Base-by-base conservation (phyloP, 306 rosid genomes). In the Malus orientalis region DNA sequence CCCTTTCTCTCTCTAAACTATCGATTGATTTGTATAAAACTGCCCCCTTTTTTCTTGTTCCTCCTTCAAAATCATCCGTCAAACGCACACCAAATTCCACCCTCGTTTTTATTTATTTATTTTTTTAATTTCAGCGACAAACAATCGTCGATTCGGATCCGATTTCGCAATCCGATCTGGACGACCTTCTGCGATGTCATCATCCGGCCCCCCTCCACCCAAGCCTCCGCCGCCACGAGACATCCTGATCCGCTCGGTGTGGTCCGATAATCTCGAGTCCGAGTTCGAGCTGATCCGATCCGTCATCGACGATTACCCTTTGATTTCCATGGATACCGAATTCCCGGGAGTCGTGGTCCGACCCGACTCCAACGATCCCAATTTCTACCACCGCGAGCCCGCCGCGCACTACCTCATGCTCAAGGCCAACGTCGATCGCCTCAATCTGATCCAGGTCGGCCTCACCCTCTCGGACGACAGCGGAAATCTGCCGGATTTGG, bases 241-340 rank as follows among this genome's bases (percentile, higher is more conserved):
- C 7, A 67, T 87, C 23, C 51, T 76, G 45, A 83, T 72, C 14
- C 87, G 97, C n/a, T 84, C 91, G 10, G 97, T 89, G 4, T 91
- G 92, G 91, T 70, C 91, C 29, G 75, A 68, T 1, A 89, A 91
- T 33, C 81, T 91, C 3, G 89, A 80, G 3, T 65, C 70, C 22
- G 97, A 91, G 76, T 78, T 91, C 47, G 18, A 47, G 7, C 45
- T 85, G 79, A 89, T 91, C 74, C 79, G 86, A 13, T 81, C 86
- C 16, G 55, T 72, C 1, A 69, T 91, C 19, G 89, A 89, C 55
- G 70, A 62, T 0, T 64, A 40, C 74, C 92, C 92, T 0, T 11
- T 76, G 15, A 63, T 90, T 47, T 74, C 97, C 9, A 92, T 92
- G 97, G 96, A 92, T 36, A 92, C 97, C 1, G 97, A 91, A 72